Conservation (phyloP, 306 rosid genomes). For the Pyrus pyrifolia region DNA sequence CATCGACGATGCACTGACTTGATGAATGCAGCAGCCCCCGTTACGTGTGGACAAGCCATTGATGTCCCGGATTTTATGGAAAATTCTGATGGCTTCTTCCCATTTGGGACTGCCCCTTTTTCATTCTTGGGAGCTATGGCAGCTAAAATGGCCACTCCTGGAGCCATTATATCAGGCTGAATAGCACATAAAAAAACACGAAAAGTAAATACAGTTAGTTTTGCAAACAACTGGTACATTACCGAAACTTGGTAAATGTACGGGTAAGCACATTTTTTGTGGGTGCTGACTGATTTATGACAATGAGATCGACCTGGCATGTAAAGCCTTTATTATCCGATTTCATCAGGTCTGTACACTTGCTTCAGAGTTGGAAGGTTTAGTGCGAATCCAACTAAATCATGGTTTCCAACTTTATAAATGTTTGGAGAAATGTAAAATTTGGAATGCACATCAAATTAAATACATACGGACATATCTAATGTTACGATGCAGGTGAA, state of each 20-base stretch:
- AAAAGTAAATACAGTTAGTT: background rate
- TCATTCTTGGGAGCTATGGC: conserved; percentile 56
- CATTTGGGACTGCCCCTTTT: conserved; percentile 47
- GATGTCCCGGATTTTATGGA: conserved; percentile 78
- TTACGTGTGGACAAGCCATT: conserved; percentile 95
- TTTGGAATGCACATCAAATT: background rate
- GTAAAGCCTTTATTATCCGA: background rate
- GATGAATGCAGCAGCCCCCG: conserved; percentile 84
- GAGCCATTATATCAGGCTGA: conserved; percentile 95
- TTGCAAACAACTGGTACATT: background rate
- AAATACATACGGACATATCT: background rate
- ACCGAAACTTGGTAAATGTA: background rate
- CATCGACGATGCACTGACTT: conserved; percentile 53
- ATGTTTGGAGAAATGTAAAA: background rate
- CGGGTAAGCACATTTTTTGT: background rate
- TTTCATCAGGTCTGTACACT: background rate
- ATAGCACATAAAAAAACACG: background rate
- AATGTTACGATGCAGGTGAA: background rate
- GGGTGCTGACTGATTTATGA: background rate
- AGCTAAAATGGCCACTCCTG: conserved; percentile 78
- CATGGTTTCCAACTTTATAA: background rate
- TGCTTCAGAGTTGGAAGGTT: background rate
- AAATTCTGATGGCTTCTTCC: conserved; percentile 54
- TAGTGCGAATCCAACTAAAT: background rate
- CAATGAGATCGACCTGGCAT: background rate